Percentiles rank a stretch among this genome's conserved stretches.
phyloP scores from a whole-genome alignment of 352 stramenopile genomes.

The Globisporangium barbulae region DNA sequence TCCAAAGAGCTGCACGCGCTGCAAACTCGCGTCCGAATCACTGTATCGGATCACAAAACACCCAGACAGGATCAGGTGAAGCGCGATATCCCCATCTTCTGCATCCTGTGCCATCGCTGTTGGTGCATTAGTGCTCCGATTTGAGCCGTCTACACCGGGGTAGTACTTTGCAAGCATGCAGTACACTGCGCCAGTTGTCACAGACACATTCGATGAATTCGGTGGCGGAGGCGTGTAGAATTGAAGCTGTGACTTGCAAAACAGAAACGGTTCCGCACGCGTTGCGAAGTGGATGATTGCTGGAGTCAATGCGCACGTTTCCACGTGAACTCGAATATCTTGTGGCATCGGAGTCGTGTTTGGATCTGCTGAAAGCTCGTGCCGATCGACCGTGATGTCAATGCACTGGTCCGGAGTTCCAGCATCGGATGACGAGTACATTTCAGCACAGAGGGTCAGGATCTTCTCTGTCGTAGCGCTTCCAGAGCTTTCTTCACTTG shows the following conservation, averaged over 20 bases:
- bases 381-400: conserved; percentile 48
- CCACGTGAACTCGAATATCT: conserved; percentile 59
- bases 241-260: conserved; percentile 34
- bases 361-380: conserved; percentile 13
- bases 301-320: conserved; percentile 53
- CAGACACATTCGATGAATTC: conserved; percentile 42
- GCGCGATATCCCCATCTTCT: conserved; percentile 3
- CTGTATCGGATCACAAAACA: conserved; percentile 57
- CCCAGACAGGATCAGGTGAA: conserved; percentile 59
- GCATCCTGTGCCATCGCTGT: not conserved
- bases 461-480: conserved; percentile 13
- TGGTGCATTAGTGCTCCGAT: not conserved
- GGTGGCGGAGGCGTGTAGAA: conserved; percentile 29
- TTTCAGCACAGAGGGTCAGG: conserved; percentile 31
- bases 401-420: conserved; percentile 19
- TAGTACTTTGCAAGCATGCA: conserved; percentile 51
- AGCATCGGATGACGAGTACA: conserved; percentile 22
- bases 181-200: conserved; percentile 60
- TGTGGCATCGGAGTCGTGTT: conserved; percentile 16
- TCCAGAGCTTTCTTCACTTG: not conserved
- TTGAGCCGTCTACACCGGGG: conserved; percentile 13
- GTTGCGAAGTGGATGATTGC: conserved; percentile 46
- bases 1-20: conserved; percentile 58
- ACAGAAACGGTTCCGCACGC: conserved; percentile 43
- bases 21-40: conserved; percentile 35